phyloP scores from a whole-genome alignment of 1,139 yeast species.

The Pichia inconspicua region DNA sequence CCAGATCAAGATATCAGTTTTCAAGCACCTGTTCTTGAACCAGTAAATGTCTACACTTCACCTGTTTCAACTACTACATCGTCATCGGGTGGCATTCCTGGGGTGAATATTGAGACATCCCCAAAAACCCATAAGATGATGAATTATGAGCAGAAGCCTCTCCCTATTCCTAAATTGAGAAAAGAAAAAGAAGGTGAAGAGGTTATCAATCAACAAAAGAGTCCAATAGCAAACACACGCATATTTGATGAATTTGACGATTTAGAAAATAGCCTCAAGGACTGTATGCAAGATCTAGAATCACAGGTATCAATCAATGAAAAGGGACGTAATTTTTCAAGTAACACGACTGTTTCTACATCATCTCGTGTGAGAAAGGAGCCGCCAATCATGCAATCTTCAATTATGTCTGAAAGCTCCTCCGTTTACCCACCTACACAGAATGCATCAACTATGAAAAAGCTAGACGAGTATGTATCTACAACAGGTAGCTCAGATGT shows the following conservation, averaged over 20 bases:
- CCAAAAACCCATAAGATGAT: not conserved
- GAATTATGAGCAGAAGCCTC: not conserved
- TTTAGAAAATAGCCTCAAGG: constrained; percentile 22
- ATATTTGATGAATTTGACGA: constrained; percentile 15
- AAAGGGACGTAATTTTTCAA: not conserved
- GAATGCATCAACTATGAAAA: not conserved
- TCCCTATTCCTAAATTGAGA: not conserved
- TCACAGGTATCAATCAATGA: not conserved
- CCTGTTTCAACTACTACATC: not conserved
- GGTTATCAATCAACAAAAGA: not conserved
- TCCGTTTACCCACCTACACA: constrained; percentile 4
- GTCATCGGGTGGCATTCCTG: not conserved
- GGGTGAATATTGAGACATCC: not conserved
- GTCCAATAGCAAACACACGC: not conserved
- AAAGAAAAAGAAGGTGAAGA: not conserved
- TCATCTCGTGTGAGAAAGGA: constrained; percentile 1
- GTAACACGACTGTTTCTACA: not conserved
- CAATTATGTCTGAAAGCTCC: constrained; percentile 4
- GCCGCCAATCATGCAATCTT: constrained; percentile 4
- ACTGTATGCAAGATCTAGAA: constrained; percentile 15
- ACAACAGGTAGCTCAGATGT: not conserved
- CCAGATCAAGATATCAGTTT: not conserved
- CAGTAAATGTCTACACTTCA: not conserved
- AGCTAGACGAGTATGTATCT: not conserved
- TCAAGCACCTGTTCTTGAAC: not conserved